A percentile compares a stretch with the other conserved stretches of the same genome.
Conservation (phyloP, 108 stramenopile genomes). For the Aurantiochytrium sp. region DNA sequence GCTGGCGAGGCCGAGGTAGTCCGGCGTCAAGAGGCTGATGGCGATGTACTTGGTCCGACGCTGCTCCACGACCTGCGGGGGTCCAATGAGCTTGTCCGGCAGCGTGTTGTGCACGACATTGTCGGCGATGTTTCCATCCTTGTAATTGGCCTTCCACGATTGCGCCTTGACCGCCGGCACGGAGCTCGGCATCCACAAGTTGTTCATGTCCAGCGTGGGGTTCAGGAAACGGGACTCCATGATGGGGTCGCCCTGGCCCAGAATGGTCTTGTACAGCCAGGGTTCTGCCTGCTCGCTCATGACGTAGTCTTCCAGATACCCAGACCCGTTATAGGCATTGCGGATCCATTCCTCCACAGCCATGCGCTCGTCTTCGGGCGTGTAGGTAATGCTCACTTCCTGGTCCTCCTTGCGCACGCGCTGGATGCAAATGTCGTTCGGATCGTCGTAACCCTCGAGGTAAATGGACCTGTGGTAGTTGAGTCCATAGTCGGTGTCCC, state of each 20-base stretch:
- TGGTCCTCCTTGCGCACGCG: slow-evolving; percentile 72
- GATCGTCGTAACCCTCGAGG: slow-evolving; percentile 71
- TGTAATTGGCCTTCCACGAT: slow-evolving; percentile 70
- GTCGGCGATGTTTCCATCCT: slow-evolving; percentile 75
- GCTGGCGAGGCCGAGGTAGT: slow-evolving; percentile 67
- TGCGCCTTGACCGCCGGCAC: slow-evolving; percentile 73
- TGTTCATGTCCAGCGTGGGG: slow-evolving; percentile 63
- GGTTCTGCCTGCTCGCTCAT: neutral
- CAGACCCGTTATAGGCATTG: neutral
- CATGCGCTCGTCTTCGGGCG: neutral
- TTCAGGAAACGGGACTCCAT: slow-evolving; percentile 68
- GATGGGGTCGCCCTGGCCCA: slow-evolving; percentile 43
- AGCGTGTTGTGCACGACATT: slow-evolving; percentile 70
- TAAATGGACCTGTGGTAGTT: slow-evolving; percentile 76
- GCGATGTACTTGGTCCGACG: slow-evolving; percentile 73
- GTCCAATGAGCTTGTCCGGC: slow-evolving; percentile 72
- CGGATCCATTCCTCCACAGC: neutral
- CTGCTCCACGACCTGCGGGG: slow-evolving; percentile 47
- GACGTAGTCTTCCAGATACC: neutral
- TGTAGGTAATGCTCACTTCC: slow-evolving; percentile 58
- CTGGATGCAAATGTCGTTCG: slow-evolving; percentile 79
- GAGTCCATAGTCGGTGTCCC: slow-evolving; percentile 66
- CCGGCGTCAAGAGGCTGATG: slow-evolving; percentile 63
- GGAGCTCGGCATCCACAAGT: slow-evolving; percentile 65
- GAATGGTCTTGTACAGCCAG: neutral